Conservation (phyloP, 140 eudicot genomes). For the Erigeron philadelphicus region DNA sequence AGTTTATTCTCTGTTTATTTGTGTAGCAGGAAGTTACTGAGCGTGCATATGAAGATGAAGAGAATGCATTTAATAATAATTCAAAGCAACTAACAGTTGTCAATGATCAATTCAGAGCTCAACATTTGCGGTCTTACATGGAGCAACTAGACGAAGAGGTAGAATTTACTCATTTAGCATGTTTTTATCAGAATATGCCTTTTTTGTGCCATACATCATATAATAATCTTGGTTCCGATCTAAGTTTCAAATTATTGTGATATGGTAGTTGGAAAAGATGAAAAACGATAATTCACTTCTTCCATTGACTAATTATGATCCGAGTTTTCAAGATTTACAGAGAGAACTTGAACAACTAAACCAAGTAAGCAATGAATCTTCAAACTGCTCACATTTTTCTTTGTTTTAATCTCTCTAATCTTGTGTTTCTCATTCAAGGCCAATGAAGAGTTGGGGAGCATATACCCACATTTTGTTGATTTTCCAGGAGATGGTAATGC, state of each 20-base stretch:
- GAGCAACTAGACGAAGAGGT: constrained; percentile 91
- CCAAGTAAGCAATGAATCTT: constrained; percentile 36
- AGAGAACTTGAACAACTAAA: constrained; percentile 55
- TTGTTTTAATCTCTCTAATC: constrained; percentile 11
- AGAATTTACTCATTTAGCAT: constrained; percentile 24
- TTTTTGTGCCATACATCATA: neutral
- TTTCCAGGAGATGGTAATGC: constrained; percentile 67
- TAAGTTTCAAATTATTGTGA: neutral
- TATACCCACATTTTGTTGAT: constrained; percentile 63
- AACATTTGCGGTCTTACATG: constrained; percentile 61
- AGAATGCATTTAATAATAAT: constrained; percentile 19
- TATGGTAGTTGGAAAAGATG: constrained; percentile 73
- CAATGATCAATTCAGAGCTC: constrained; percentile 41
- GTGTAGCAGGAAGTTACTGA: constrained; percentile 34
- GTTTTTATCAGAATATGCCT: neutral
- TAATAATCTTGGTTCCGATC: constrained; percentile 7
- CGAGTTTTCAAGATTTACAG: constrained; percentile 48
- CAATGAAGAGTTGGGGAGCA: constrained; percentile 66
- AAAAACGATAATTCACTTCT: constrained; percentile 58
- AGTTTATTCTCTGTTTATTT: constrained; percentile 7
- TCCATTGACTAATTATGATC: constrained; percentile 40
- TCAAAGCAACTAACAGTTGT: constrained; percentile 37
- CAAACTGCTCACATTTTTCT: neutral
- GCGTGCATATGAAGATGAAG: constrained; percentile 23
- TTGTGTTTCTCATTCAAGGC: constrained; percentile 34